phyloP scores from a whole-genome alignment of 768 basidiomycete species.

The Hysterangium stoloniferum region DNA sequence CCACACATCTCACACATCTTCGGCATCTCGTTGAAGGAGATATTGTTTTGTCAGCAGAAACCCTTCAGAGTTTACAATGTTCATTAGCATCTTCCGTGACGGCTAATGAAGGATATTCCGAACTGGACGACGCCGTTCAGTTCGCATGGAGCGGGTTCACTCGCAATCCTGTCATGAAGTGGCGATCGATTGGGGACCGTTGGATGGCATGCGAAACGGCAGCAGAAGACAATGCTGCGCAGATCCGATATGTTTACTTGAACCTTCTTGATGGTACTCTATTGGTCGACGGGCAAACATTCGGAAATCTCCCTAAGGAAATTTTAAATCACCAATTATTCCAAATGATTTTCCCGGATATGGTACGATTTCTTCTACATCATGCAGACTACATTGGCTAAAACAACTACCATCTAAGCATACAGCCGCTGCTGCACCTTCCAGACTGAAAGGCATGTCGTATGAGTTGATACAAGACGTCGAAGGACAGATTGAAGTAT shows the following conservation, averaged over 20 bases:
- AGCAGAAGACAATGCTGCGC: conserved; percentile 4
- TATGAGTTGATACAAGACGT: conserved; percentile 23
- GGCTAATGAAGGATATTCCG: conserved; percentile 15
- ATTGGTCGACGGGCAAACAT: conserved; percentile 33
- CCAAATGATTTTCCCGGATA: neutral
- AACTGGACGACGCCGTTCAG: conserved; percentile 25
- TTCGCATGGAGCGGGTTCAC: conserved; percentile 26
- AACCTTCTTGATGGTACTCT: conserved; percentile 35
- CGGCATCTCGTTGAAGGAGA: neutral
- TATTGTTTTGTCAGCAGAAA: neutral
- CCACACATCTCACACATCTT: conserved; percentile 15
- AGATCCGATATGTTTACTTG: conserved; percentile 27
- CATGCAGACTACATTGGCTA: conserved; percentile 12
- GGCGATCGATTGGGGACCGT: conserved; percentile 11
- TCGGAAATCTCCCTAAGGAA: conserved; percentile 29
- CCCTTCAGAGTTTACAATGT: no score
- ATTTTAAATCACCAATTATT: conserved; percentile 25
- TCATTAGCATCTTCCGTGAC: conserved; percentile 9
- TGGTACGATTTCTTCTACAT: neutral
- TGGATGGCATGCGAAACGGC: conserved; percentile 22
- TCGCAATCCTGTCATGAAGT: conserved; percentile 13
- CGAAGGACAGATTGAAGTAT: conserved; percentile 17
- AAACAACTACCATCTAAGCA: conserved; percentile 12
- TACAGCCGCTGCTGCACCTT: conserved; percentile 27
- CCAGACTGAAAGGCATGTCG: conserved; percentile 27